phyloP scores from a whole-genome alignment of 495 filamentous ascomycete genomes.

The Achaetomiella virescens region DNA sequence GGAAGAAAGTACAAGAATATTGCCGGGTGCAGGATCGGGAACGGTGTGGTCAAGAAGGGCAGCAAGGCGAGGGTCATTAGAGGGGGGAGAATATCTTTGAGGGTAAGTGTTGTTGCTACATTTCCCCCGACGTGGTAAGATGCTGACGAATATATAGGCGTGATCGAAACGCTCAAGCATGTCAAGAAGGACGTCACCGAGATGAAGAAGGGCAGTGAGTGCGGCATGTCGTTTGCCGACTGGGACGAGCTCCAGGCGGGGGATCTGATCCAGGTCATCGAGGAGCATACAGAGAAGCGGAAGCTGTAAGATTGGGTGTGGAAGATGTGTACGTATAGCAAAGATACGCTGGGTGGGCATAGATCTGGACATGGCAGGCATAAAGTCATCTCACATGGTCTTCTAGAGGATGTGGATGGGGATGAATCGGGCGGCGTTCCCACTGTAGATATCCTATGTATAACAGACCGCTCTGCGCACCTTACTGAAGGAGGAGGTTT shows the following conservation, averaged over 20 bases:
- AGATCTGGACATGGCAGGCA: not conserved
- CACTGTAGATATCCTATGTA: constrained; percentile 3
- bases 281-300: constrained; percentile 70
- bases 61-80: constrained; percentile 67
- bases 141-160: constrained; percentile 45
- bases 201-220: constrained; percentile 87
- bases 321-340: not conserved
- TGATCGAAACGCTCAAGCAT: constrained; percentile 75
- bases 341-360: not conserved
- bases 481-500: not conserved
- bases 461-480: not conserved
- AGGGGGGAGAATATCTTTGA: constrained; percentile 62
- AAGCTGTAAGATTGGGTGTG: constrained; percentile 41
- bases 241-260: constrained; percentile 75
- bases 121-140: not conserved
- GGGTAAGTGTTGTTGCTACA: constrained; percentile 49
- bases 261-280: constrained; percentile 81
- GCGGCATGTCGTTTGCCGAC: constrained; percentile 76
- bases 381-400: not conserved
- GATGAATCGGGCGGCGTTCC: not conserved
- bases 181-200: constrained; percentile 84
- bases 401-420: not conserved
- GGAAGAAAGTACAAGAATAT: constrained; percentile 61
- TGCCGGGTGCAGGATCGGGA: constrained; percentile 83
- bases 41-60: constrained; percentile 60